Percentiles rank a stretch among this genome's conserved stretches.
phyloP scores from a whole-genome alignment of 1,284 basidiomycete species.

The Trametes sp. region DNA sequence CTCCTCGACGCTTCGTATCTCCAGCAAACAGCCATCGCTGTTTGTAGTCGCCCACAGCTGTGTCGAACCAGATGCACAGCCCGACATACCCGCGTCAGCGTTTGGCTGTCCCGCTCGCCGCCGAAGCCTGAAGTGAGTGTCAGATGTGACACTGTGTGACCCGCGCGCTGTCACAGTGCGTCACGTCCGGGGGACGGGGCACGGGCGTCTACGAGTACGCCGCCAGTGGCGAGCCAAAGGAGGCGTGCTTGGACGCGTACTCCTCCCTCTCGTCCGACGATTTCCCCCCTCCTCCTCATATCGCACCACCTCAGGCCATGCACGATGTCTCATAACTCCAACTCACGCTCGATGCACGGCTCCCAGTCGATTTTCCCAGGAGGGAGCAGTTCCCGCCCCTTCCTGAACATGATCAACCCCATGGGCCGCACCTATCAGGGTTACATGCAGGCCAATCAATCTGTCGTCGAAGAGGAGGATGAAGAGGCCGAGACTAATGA shows the following conservation, averaged over 20 bases:
- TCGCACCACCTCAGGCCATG: slow-evolving; percentile 6
- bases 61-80: not conserved
- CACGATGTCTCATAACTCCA: slow-evolving; percentile 27
- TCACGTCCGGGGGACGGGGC: not conserved
- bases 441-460: slow-evolving; percentile 73
- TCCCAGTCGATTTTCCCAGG: slow-evolving; percentile 46
- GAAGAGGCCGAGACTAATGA: slow-evolving; percentile 55
- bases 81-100: not conserved
- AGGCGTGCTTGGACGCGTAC: slow-evolving; percentile 26
- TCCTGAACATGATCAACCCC: slow-evolving; percentile 85
- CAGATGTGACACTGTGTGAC: slow-evolving; percentile 1
- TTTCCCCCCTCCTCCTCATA: not conserved
- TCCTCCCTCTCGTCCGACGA: not conserved
- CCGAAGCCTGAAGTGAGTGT: too few relatives aligned
- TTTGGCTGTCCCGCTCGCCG: not conserved
- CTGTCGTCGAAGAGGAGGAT: slow-evolving; percentile 71
- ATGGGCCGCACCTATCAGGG: slow-evolving; percentile 75
- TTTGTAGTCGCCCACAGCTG: not conserved
- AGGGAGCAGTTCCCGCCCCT: slow-evolving; percentile 67
- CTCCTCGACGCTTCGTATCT: not conserved
- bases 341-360: slow-evolving; percentile 41
- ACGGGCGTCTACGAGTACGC: not conserved
- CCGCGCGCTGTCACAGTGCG: slow-evolving; percentile 1
- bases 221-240: slow-evolving; percentile 20
- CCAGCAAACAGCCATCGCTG: not conserved